phyloP scores from a whole-genome alignment of 257 asterid species.

The Leonotis leonurus region DNA sequence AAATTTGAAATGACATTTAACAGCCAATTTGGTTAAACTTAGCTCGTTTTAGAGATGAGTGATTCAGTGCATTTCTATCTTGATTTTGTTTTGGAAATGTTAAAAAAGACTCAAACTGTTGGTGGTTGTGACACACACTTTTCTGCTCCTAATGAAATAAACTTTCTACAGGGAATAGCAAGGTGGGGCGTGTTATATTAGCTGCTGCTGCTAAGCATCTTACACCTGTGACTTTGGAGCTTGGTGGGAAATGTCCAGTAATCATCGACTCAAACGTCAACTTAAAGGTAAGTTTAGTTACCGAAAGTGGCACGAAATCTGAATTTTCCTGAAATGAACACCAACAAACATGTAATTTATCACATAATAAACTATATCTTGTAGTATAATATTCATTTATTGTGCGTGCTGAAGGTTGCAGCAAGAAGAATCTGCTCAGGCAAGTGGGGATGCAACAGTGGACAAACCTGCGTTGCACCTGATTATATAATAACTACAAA shows the following conservation, averaged over 20 bases:
- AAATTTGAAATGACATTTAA: not conserved
- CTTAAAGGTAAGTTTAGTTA: constrained; percentile 55
- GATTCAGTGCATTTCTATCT: not conserved
- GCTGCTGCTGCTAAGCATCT: constrained; percentile 89
- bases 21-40: not conserved
- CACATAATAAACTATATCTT: not conserved
- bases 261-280: constrained; percentile 65
- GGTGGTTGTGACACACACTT: too few species aligned
- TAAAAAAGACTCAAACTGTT: too few species aligned
- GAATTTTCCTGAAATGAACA: not conserved
- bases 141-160: not conserved
- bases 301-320: not conserved
- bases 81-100: not conserved
- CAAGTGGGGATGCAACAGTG: constrained; percentile 91
- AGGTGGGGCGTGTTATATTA: constrained; percentile 69
- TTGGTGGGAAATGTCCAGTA: constrained; percentile 82
- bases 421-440: constrained; percentile 74
- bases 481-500: constrained; percentile 76
- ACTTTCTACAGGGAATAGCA: constrained; percentile 50
- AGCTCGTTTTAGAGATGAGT: not conserved
- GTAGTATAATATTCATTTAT: not conserved
- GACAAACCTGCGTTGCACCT: constrained; percentile 87
- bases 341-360: not conserved
- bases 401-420: constrained; percentile 46
- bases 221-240: constrained; percentile 83